Evolutionary conservation across 108 stramenopile genomes (phyloP), one percentile per base, ranked within the genome.

Genomic region (Nitzschia sp.): DNA sequence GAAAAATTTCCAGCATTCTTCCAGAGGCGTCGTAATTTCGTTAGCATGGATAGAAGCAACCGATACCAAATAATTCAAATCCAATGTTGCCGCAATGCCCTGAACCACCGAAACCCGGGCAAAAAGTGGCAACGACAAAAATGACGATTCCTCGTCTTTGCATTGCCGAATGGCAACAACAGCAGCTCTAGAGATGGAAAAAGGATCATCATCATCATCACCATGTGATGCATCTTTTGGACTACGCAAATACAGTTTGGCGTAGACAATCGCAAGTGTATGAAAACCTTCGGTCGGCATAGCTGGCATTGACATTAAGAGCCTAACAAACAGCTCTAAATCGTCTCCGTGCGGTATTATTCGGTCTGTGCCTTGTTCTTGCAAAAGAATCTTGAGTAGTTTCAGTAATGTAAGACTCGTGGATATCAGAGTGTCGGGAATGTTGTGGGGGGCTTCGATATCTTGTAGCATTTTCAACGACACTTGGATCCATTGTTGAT

Each of bases 221-320:
- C 15, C 15, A 15, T 8, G 8, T 42, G 38, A 15, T 42, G 15
- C 38, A n/a, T 51, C 4, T 17, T 17, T 31, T 33, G 64, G 49
- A 49, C 46, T n/a, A 46, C 13, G 36, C 11, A 76, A 54, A 30
- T 77, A 55, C 2, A 77, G 68, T 27, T 68, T 74, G 15, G 67
- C 76, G 70, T 77, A 77, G 27, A 76, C 54, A 27, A 82, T 72
- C 5, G 76, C 81, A 34, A 74, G 47, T 3, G 57, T 74, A 25
- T 66, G 73, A 46, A 74, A 71, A 13, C 55, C 70, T 42, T 82
- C 81, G 3, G 46, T 58, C 21, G 72, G 72, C 8, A 74, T 24
- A 23, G 51, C 56, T 6, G 69, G 62, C 33, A 67, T 59, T 32
- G 51, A 25, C 56, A 82, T 66, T 1, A 74, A 29, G 1, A 23